A percentile compares a stretch with the other conserved stretches of the same genome.
These are phyloP conservation scores for Botrytis medusae DNA, from an alignment of 2,329 filamentous ascomycete species.

Conservation along the genomic window DNA sequence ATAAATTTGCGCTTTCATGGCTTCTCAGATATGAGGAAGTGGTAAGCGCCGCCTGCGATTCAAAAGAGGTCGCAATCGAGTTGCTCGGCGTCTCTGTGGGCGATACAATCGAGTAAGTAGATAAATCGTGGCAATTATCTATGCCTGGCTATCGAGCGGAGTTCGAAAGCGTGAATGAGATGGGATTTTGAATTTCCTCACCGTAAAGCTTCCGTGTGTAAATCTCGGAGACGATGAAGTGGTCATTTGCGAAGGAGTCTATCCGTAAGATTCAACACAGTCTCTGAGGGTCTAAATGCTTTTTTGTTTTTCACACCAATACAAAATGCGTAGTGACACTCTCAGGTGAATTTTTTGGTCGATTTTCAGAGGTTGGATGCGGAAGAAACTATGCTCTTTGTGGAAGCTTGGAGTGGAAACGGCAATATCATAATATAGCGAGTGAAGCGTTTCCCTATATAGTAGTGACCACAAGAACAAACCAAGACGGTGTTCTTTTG, in stretches of 20 bases:
- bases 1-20: conserved; percentile 48
- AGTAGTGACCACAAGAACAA: too few relatives aligned
- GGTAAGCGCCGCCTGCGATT: conserved; percentile 51
- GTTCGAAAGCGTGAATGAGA: neutral
- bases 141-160: conserved; percentile 36
- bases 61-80: conserved; percentile 52
- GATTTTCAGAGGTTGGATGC: conserved; percentile 39
- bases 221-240: too few relatives aligned
- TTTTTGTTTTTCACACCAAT: too few relatives aligned
- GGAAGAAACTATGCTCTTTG: conserved; percentile 29
- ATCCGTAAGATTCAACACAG: neutral
- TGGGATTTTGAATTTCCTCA: neutral
- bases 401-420: conserved; percentile 28
- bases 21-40: conserved; percentile 44
- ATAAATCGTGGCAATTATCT: conserved; percentile 31
- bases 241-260: too few relatives aligned
- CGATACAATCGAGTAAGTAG: conserved; percentile 46
- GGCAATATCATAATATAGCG: conserved; percentile 22
- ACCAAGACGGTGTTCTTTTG: neutral
- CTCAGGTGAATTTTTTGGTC: conserved; percentile 46
- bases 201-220: neutral
- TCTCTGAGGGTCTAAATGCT: neutral
- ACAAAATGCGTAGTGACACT: conserved; percentile 33
- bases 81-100: conserved; percentile 54
- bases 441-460: neutral